A percentile compares a stretch with the other conserved stretches of the same genome.
These are phyloP conservation scores for Aureobasidium sp. DNA, from an alignment of 2,329 filamentous ascomycete genomes.

Conservation along the genomic window DNA sequence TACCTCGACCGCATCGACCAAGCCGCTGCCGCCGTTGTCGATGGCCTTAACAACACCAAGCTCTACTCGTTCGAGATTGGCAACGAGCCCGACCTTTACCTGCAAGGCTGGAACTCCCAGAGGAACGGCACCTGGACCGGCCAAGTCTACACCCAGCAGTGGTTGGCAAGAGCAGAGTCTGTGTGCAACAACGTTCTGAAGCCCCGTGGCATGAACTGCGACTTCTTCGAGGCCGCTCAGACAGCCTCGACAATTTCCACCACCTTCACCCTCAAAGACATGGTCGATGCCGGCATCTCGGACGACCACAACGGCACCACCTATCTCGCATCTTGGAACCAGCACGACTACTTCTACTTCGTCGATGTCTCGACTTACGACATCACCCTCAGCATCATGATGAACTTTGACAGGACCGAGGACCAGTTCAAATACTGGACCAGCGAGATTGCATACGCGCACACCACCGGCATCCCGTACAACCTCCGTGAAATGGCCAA, in stretches of 20 bases:
- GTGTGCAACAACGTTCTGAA: slow-evolving; percentile 41
- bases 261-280: slow-evolving; percentile 40
- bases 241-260: slow-evolving; percentile 47
- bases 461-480: slow-evolving; percentile 39
- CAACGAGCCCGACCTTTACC: slow-evolving; percentile 39
- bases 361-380: slow-evolving; percentile 40
- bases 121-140: slow-evolving; percentile 40
- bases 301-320: slow-evolving; percentile 30
- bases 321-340: slow-evolving; percentile 43
- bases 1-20: slow-evolving; percentile 38
- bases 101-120: slow-evolving; percentile 36
- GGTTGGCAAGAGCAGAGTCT: slow-evolving; percentile 38
- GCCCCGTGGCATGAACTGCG: slow-evolving; percentile 34
- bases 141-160: slow-evolving; percentile 39
- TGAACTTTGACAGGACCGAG: slow-evolving; percentile 42
- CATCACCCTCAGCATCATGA: slow-evolving; percentile 40
- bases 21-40: slow-evolving; percentile 35
- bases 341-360: slow-evolving; percentile 50
- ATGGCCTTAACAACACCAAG: slow-evolving; percentile 33
- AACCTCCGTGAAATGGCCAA: slow-evolving; percentile 47
- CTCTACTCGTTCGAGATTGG: slow-evolving; percentile 39
- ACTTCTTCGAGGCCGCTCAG: slow-evolving; percentile 44
- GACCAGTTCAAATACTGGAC: slow-evolving; percentile 43
- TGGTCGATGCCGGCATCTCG: slow-evolving; percentile 37
- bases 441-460: slow-evolving; percentile 37